Evolutionary conservation across 148 eudicot species (phyloP).

Genomic region (Amaranthus hypochondriacus): DNA sequence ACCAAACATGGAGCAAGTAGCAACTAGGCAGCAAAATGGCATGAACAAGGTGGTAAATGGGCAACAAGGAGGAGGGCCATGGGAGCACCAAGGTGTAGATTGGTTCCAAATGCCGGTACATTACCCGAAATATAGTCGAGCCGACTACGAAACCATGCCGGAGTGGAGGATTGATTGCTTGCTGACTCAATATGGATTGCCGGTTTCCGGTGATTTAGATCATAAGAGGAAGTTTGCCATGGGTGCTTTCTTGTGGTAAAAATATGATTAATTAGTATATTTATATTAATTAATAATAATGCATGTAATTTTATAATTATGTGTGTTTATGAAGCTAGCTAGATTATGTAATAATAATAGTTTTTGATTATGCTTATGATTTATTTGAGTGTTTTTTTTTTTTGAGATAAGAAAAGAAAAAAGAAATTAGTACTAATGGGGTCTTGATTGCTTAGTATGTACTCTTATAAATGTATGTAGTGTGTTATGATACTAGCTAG

Average conservation of each 20-base stretch:
- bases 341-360: no score
- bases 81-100: not conserved
- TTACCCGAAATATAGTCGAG: constrained; percentile 28
- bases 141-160: constrained; percentile 34
- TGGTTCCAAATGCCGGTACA: constrained; percentile 34
- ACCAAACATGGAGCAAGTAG: constrained; percentile 9
- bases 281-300: no score
- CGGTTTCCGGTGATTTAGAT: constrained; percentile 4
- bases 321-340: no score
- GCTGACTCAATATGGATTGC: constrained; percentile 26
- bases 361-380: no score
- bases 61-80: constrained; percentile 15
- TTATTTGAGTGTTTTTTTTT: no score
- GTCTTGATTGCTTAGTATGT: no score
- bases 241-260: constrained; percentile 10
- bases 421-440: no score
- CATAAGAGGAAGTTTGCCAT: constrained; percentile 10
- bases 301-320: no score
- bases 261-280: not conserved
- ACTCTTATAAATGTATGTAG: not conserved
- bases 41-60: not conserved
- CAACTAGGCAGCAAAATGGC: not conserved
- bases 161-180: constrained; percentile 33
- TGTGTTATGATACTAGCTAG: not conserved
- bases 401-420: no score